phyloP scores from a whole-genome alignment of 345 rosid species.

The Gossypium sturtianum region DNA sequence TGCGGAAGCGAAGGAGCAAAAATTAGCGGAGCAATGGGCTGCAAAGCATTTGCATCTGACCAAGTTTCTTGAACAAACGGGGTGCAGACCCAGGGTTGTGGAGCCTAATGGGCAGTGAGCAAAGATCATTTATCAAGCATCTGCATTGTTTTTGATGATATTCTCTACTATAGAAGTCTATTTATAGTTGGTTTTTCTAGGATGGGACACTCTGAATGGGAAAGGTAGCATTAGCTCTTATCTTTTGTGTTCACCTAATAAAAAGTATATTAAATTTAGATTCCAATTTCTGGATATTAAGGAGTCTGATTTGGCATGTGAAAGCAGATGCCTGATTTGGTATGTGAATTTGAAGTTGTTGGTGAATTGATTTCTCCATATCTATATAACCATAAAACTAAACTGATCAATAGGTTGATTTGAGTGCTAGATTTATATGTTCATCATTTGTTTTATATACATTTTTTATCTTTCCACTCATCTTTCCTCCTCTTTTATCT shows the following conservation, averaged over 20 bases:
- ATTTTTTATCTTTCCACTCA: no score
- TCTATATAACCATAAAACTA: no score
- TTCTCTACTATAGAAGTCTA: slow-evolving; percentile 17
- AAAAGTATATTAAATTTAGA: background rate
- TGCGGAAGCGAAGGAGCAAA: slow-evolving; percentile 86
- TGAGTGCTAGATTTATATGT: no score
- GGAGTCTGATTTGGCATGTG: no score
- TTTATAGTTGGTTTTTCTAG: slow-evolving; percentile 14
- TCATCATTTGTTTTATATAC: no score
- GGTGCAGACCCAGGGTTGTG: slow-evolving; percentile 44
- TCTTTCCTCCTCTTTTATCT: no score
- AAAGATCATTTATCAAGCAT: background rate
- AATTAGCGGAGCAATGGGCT: slow-evolving; percentile 84
- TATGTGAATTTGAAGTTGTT: no score
- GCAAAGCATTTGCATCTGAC: slow-evolving; percentile 60
- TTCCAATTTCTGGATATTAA: background rate
- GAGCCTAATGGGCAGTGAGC: slow-evolving; percentile 39
- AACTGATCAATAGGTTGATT: no score
- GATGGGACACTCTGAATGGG: slow-evolving; percentile 10
- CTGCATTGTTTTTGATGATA: slow-evolving; percentile 4
- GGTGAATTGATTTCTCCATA: no score
- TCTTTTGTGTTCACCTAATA: slow-evolving; percentile 5
- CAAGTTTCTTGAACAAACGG: slow-evolving; percentile 76
- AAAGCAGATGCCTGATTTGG: no score
- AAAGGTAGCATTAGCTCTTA: slow-evolving; percentile 7